These are phyloP conservation scores for Fusarium haematococcum DNA, from an alignment of 2,329 filamentous ascomycete species.

Conservation along the genomic window DNA sequence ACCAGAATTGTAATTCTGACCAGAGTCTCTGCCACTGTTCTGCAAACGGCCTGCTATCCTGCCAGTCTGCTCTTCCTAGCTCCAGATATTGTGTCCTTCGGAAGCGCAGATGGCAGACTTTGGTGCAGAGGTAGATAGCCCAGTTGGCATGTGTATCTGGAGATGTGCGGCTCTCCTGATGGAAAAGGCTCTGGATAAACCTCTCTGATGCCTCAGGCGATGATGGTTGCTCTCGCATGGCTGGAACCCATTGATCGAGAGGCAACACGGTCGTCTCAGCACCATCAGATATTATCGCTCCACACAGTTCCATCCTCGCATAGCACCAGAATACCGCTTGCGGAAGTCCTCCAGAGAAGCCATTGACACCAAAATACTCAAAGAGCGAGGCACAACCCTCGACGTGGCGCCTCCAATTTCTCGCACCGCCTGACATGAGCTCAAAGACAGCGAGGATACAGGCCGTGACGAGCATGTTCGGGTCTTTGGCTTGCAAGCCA, in stretches of 20 bases:
- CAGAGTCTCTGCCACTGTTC: conserved; percentile 58
- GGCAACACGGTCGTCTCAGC: conserved; percentile 62
- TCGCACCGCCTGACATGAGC: conserved; percentile 60
- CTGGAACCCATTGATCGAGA: conserved; percentile 61
- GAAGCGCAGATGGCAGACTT: conserved; percentile 59
- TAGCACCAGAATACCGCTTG: conserved; percentile 71
- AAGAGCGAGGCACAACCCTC: conserved; percentile 68
- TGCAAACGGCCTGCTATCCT: conserved; percentile 52
- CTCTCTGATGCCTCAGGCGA: conserved; percentile 43
- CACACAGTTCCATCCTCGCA: conserved; percentile 68
- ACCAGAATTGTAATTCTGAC: conserved; percentile 61
- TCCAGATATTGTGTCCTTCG: conserved; percentile 51
- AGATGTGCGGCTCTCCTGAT: conserved; percentile 46
- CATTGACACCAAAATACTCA: conserved; percentile 62
- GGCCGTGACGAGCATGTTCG: conserved; percentile 59
- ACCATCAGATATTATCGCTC: conserved; percentile 63
- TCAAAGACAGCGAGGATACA: conserved; percentile 61
- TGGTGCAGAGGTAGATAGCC: conserved; percentile 64
- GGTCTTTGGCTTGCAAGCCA: conserved; percentile 56
- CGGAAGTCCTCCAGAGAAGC: conserved; percentile 55
- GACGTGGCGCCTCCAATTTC: conserved; percentile 66
- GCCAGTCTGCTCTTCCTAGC: conserved; percentile 52
- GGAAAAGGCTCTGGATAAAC: conserved; percentile 39
- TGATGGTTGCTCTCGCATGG: conserved; percentile 16
- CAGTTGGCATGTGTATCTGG: conserved; percentile 66